Evolutionary conservation across 2,329 filamentous ascomycete genomes (phyloP).

Genomic region (Pseudogymnoascus sp.): DNA sequence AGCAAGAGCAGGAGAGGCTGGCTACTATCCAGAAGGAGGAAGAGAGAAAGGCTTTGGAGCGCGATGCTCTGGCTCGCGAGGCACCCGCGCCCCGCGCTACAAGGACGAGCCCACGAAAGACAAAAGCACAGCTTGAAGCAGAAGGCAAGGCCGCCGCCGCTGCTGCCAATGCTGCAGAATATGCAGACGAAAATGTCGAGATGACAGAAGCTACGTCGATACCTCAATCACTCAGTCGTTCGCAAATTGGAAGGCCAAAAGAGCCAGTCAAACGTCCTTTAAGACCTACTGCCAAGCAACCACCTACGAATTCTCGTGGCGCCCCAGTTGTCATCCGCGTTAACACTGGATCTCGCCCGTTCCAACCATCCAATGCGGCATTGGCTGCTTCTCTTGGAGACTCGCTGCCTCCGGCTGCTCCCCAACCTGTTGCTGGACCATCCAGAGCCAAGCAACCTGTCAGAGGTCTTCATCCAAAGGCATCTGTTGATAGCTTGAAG

Average conservation of each 20-base stretch:
- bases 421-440: slow-evolving; percentile 36
- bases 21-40: slow-evolving; percentile 49
- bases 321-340: slow-evolving; percentile 66
- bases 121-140: slow-evolving; percentile 30
- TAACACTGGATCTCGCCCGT: slow-evolving; percentile 58
- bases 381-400: slow-evolving; percentile 54
- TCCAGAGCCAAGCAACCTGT: slow-evolving; percentile 18
- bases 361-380: slow-evolving; percentile 50
- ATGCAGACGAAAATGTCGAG: slow-evolving; percentile 40
- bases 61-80: slow-evolving; percentile 24
- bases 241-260: slow-evolving; percentile 42
- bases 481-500: slow-evolving; percentile 52
- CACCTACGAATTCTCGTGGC: slow-evolving; percentile 51
- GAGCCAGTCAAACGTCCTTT: slow-evolving; percentile 49
- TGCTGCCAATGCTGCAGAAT: slow-evolving; percentile 26
- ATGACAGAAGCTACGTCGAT: slow-evolving; percentile 50
- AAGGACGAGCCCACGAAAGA: slow-evolving; percentile 47
- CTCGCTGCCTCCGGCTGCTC: slow-evolving; percentile 36
- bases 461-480: slow-evolving; percentile 25
- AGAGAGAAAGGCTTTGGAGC: slow-evolving; percentile 31
- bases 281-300: slow-evolving; percentile 53
- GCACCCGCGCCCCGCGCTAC: slow-evolving; percentile 36
- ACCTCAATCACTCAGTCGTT: slow-evolving; percentile 52
- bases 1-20: slow-evolving; percentile 44
- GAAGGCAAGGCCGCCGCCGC: slow-evolving; percentile 27